phyloP scores from a whole-genome alignment of 345 rosid species.

The Syzygium grande region DNA sequence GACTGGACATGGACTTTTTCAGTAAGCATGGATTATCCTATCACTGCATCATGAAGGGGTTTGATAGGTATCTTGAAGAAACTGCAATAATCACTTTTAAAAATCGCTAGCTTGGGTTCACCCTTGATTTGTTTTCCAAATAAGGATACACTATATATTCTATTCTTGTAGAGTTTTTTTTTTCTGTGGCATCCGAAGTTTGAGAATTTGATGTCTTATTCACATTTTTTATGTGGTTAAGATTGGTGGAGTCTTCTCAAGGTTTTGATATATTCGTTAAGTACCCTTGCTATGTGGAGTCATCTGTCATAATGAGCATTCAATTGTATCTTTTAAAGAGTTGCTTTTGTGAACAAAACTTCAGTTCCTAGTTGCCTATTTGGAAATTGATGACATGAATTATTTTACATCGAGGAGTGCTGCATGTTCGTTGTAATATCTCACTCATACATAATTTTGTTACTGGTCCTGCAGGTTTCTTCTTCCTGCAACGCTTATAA shows the following conservation, averaged over 20 bases:
- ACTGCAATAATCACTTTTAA: not conserved
- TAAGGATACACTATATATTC: not conserved
- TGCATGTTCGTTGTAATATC: not conserved
- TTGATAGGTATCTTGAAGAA: not conserved
- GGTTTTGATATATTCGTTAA: not conserved
- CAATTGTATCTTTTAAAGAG: not conserved
- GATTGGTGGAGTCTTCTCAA: not conserved
- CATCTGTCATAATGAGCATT: not conserved
- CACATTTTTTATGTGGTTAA: not conserved
- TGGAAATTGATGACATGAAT: not conserved
- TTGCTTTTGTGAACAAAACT: not conserved
- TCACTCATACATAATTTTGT: conserved; percentile 1
- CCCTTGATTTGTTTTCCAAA: not conserved
- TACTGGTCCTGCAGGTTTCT: conserved; percentile 62
- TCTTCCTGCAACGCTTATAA: conserved; percentile 90
- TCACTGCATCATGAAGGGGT: not conserved
- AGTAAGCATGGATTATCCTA: not conserved
- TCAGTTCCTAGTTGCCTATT: not conserved
- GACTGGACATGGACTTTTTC: not conserved
- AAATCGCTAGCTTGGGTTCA: not conserved
- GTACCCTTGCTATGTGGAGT: not conserved
- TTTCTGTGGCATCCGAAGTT: not conserved
- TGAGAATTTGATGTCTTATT: not conserved
- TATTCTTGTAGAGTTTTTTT: not conserved
- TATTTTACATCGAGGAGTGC: not conserved